Evolutionary conservation across 192 early-diverging fungal species (phyloP).

Genomic region (Gonapodya prolifera): DNA sequence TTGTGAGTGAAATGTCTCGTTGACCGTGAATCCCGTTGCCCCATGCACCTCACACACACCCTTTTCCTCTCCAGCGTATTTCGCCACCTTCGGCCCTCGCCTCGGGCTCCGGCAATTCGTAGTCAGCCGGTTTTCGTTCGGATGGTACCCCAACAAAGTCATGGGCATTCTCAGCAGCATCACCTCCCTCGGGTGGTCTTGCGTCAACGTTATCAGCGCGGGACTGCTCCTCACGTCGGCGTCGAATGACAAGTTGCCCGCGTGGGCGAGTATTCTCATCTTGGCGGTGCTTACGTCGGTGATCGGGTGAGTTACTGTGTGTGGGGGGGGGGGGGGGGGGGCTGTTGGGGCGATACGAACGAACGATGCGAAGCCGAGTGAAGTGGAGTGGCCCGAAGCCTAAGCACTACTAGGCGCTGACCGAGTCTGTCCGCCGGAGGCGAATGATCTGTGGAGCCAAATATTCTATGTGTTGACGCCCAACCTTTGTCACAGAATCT

Average conservation of each 20-base stretch:
- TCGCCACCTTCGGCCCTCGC: conserved; percentile 21
- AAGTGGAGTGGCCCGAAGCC: too few species aligned
- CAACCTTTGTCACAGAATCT: too few species aligned
- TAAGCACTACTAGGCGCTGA: too few species aligned
- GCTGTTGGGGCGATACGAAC: too few species aligned
- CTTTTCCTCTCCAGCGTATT: neutral
- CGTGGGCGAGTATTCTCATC: conserved; percentile 15
- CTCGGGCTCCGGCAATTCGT: conserved; percentile 23
- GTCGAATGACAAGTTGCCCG: neutral
- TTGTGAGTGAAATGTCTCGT: neutral
- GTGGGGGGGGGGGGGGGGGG: too few species aligned
- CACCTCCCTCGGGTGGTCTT: conserved; percentile 12
- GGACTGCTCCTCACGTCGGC: conserved; percentile 15
- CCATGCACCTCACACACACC: neutral
- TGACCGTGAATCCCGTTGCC: too few species aligned
- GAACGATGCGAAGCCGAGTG: too few species aligned
- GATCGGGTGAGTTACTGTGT: conserved; percentile 5
- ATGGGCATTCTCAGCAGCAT: conserved; percentile 16
- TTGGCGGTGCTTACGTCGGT: conserved; percentile 14
- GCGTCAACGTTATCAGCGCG: conserved; percentile 20
- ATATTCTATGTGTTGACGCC: too few species aligned
- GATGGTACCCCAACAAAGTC: conserved; percentile 13
- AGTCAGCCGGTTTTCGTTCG: conserved; percentile 20
- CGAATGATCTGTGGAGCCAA: too few species aligned
- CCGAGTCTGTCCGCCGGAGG: too few species aligned